Percentiles rank a stretch among this genome's conserved stretches.
Evolutionary conservation across 108 stramenopile species (phyloP).

Genomic region (Cylindrotheca closterium): DNA sequence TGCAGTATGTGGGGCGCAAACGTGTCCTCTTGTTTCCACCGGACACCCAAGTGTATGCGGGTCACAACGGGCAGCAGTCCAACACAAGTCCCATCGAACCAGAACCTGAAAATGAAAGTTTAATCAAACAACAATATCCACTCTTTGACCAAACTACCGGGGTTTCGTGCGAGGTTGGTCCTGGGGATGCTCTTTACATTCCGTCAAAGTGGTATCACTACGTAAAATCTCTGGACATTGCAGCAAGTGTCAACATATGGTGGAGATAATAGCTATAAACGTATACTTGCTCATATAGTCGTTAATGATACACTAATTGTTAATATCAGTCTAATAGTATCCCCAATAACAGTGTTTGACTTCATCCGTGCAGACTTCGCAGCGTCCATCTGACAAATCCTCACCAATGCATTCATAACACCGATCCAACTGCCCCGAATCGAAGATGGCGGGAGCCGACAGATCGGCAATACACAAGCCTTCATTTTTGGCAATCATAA

Average conservation of each 20-base stretch:
- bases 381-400: conserved; percentile 4
- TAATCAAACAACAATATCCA: no score
- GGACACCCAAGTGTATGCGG: conserved; percentile 12
- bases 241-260: conserved; percentile 75
- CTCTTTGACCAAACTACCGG: conserved; percentile 26
- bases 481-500: conserved; percentile 23
- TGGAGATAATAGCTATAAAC: conserved; percentile 79
- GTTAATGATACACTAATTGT: no score
- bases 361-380: conserved; percentile 11
- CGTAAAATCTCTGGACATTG: conserved; percentile 57
- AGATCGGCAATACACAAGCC: conserved; percentile 32
- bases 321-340: no score
- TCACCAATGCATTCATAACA: conserved; percentile 16
- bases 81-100: conserved; percentile 75
- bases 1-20: conserved; percentile 75
- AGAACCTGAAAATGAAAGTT: conserved; percentile 21
- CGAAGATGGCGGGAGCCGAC: conserved; percentile 22
- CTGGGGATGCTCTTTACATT: conserved; percentile 73
- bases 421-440: conserved; percentile 16
- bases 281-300: no score
- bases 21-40: conserved; percentile 53
- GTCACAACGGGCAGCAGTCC: conserved; percentile 58
- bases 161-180: conserved; percentile 43
- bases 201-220: conserved; percentile 83
- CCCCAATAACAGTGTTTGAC: conserved; percentile 20